These are phyloP conservation scores for Monosporascus cannonballus DNA, from an alignment of 2,329 filamentous ascomycete species.

Conservation along the genomic window DNA sequence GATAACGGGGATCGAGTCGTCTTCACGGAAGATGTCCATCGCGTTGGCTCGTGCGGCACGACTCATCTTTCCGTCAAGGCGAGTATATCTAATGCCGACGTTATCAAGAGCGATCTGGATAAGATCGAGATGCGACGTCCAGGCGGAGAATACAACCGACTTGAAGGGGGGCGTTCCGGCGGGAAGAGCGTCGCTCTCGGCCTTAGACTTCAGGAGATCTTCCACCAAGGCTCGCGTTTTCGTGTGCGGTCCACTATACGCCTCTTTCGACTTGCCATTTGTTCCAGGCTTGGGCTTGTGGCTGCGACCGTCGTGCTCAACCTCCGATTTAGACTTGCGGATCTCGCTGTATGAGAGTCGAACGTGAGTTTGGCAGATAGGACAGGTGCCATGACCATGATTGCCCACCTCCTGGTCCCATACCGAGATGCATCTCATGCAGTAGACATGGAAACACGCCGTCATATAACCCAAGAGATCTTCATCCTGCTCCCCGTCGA, in stretches of 20 bases:
- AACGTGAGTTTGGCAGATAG: slow-evolving; percentile 60
- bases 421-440: slow-evolving; percentile 61
- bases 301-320: slow-evolving; percentile 50
- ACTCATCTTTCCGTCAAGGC: slow-evolving; percentile 88
- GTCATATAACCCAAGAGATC: slow-evolving; percentile 73
- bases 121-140: slow-evolving; percentile 90
- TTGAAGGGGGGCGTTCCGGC: slow-evolving; percentile 69
- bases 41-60: slow-evolving; percentile 67
- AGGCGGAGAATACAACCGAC: slow-evolving; percentile 91
- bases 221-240: slow-evolving; percentile 80
- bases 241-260: slow-evolving; percentile 75
- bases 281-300: slow-evolving; percentile 27
- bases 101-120: slow-evolving; percentile 75
- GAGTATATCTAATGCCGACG: slow-evolving; percentile 61
- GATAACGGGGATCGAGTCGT: slow-evolving; percentile 68
- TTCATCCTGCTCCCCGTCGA: slow-evolving; percentile 53
- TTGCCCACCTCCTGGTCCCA: slow-evolving; percentile 52
- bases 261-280: slow-evolving; percentile 37
- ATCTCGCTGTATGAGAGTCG: slow-evolving; percentile 63
- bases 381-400: slow-evolving; percentile 50
- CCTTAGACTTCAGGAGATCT: slow-evolving; percentile 61
- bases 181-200: slow-evolving; percentile 54
- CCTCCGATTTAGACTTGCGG: slow-evolving; percentile 52
- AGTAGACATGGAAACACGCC: slow-evolving; percentile 81
- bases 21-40: slow-evolving; percentile 71